These are phyloP conservation scores for Phytophthora quininea DNA, from an alignment of 352 stramenopile species.

Conservation along the genomic window DNA sequence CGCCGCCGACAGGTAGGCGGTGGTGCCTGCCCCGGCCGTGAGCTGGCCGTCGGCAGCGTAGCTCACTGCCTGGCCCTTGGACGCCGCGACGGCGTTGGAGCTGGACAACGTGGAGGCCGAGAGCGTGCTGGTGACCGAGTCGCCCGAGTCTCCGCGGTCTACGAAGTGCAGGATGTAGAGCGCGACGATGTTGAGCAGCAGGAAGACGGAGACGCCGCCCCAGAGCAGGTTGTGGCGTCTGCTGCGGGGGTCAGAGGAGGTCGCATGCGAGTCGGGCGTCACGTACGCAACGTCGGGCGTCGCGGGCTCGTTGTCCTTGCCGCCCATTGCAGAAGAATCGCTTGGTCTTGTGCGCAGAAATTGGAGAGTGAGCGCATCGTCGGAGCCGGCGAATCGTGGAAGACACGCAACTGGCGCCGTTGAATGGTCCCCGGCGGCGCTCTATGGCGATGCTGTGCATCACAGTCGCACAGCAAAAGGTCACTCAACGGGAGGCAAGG, in stretches of 20 bases:
- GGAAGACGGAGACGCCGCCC: conserved; percentile 50
- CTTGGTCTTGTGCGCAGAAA: conserved; percentile 15
- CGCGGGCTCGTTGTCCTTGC: conserved; percentile 44
- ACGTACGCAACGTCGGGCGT: conserved; percentile 38
- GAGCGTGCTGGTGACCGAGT: conserved; percentile 47
- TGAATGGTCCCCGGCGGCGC: neutral
- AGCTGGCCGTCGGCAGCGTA: conserved; percentile 57
- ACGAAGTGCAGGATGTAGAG: conserved; percentile 86
- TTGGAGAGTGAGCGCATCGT: conserved; percentile 21
- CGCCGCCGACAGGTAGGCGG: conserved; percentile 64
- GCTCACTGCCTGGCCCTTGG: conserved; percentile 67
- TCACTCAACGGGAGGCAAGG: neutral
- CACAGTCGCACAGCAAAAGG: neutral
- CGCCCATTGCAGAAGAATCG: conserved; percentile 27
- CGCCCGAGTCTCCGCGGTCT: conserved; percentile 48
- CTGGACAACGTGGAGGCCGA: conserved; percentile 38
- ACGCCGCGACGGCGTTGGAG: conserved; percentile 24
- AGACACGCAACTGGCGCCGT: neutral
- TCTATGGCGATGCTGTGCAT: conserved; percentile 16
- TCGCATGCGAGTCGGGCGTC: conserved; percentile 2
- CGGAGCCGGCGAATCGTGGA: conserved; percentile 11
- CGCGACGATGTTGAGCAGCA: conserved; percentile 83
- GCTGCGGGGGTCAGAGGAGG: neutral
- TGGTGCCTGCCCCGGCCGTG: conserved; percentile 66
- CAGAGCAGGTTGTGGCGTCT: conserved; percentile 43